These are phyloP conservation scores for Ganoderma sp. DNA, from an alignment of 1,284 basidiomycete species.

Conservation along the genomic window DNA sequence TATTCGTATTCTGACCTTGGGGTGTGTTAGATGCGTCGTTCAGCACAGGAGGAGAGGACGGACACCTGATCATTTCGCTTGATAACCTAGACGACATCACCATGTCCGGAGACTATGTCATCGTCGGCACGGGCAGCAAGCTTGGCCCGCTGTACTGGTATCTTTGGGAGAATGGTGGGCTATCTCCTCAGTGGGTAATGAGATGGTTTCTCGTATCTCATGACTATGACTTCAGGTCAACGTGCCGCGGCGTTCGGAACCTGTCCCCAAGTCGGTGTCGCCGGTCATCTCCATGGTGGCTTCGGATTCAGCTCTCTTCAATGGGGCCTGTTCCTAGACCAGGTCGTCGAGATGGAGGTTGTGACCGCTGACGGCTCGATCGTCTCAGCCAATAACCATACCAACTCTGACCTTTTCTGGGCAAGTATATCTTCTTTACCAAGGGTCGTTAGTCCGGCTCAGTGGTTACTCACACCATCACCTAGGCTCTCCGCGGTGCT, in stretches of 20 bases:
- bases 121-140: slow-evolving; percentile 4
- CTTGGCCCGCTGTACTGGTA: slow-evolving; percentile 7
- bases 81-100: slow-evolving; percentile 1
- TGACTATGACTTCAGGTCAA: slow-evolving; percentile 5
- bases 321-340: slow-evolving; percentile 6
- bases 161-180: slow-evolving; percentile 11
- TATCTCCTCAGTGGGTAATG: too few species aligned
- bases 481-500: slow-evolving; percentile 5
- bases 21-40: not conserved
- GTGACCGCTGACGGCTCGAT: slow-evolving; percentile 56
- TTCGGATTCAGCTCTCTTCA: not conserved
- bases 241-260: slow-evolving; percentile 5
- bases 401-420: slow-evolving; percentile 47
- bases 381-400: slow-evolving; percentile 47
- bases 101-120: slow-evolving; percentile 5
- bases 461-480: not conserved
- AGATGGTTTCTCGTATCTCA: too few species aligned
- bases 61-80: slow-evolving; percentile 3
- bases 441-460: too few species aligned
- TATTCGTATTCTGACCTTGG: not conserved
- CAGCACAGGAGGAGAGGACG: slow-evolving; percentile 7
- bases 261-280: slow-evolving; percentile 8
- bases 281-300: slow-evolving; percentile 8
- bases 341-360: slow-evolving; percentile 34
- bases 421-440: slow-evolving; percentile 19